Percentiles rank a stretch among this genome's conserved stretches.
These are phyloP conservation scores for Lepiota subincarnata DNA, from an alignment of 768 basidiomycete species.

Conservation along the genomic window DNA sequence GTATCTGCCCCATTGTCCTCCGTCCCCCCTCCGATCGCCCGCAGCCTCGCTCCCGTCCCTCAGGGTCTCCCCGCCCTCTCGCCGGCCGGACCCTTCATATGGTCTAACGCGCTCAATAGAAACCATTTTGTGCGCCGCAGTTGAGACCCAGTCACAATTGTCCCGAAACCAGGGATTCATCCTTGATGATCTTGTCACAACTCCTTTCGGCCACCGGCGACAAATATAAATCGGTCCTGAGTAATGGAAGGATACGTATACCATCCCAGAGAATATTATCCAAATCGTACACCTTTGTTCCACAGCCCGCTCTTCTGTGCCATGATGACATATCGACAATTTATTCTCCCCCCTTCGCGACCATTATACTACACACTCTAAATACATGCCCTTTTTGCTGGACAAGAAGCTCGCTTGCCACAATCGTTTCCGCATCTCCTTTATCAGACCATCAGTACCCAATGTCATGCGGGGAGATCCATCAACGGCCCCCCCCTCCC, in stretches of 20 bases:
- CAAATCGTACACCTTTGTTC: conserved; percentile 2
- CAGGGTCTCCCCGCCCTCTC: background rate
- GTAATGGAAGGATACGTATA: conserved; percentile 11
- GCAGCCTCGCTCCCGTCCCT: conserved; percentile 9
- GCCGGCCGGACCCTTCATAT: background rate
- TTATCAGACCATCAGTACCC: conserved; percentile 8
- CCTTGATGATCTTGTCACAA: conserved; percentile 13
- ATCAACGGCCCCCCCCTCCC: background rate
- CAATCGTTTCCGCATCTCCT: background rate
- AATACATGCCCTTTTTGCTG: background rate
- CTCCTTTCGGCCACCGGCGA: conserved; percentile 7
- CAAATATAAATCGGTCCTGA: conserved; percentile 15
- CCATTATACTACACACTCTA: background rate
- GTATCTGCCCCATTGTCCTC: conserved; percentile 16
- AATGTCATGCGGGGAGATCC: conserved; percentile 9
- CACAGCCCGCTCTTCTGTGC: background rate
- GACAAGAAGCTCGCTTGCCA: background rate
- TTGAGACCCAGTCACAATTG: conserved; percentile 4
- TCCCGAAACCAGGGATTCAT: conserved; percentile 11
- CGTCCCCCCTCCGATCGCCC: too few relatives aligned
- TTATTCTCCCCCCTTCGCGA: background rate
- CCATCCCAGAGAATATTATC: background rate
- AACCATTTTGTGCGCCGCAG: conserved; percentile 5
- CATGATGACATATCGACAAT: conserved; percentile 4
- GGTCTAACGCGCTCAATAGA: background rate